phyloP scores from a whole-genome alignment of 2,329 filamentous ascomycete species.

The Ophiocordyceps sinensis region DNA sequence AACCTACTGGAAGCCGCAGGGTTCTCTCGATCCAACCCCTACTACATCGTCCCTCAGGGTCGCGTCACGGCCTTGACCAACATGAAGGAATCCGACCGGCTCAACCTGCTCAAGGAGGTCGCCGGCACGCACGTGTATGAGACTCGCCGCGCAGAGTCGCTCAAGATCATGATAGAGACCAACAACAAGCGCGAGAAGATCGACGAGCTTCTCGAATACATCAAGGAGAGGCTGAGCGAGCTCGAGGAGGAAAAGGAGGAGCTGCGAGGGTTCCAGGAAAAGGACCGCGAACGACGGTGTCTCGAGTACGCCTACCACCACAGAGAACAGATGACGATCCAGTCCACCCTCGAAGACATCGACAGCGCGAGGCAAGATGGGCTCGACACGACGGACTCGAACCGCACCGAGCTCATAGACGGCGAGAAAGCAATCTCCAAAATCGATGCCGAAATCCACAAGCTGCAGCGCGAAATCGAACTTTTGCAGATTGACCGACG shows the following conservation, averaged over 20 bases:
- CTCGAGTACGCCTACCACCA: conserved; percentile 92
- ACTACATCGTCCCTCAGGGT: conserved; percentile 97
- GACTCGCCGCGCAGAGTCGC: conserved; percentile 72
- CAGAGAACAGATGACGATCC: conserved; percentile 69
- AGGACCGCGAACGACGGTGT: conserved; percentile 81
- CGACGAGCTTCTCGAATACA: conserved; percentile 80
- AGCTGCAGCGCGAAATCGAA: conserved; percentile 69
- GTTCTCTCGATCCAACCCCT: conserved; percentile 93
- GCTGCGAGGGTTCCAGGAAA: conserved; percentile 83
- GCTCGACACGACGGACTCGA: conserved; percentile 71
- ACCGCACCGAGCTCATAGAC: conserved; percentile 59
- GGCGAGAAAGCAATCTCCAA: conserved; percentile 67
- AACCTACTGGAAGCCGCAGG: conserved; percentile 91
- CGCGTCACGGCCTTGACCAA: conserved; percentile 93
- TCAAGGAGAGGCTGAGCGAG: conserved; percentile 77
- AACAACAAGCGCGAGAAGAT: conserved; percentile 92
- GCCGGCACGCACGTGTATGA: conserved; percentile 97
- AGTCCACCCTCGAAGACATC: conserved; percentile 64
- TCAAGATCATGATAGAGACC: conserved; percentile 95
- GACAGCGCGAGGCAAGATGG: conserved; percentile 71
- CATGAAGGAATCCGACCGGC: conserved; percentile 89
- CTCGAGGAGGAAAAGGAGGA: conserved; percentile 97
- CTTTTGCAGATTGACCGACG: conserved; percentile 71
- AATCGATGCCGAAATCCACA: conserved; percentile 65
- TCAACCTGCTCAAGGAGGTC: conserved; percentile 92